Percentiles rank a stretch among this genome's conserved stretches.
phyloP scores from a whole-genome alignment of 768 basidiomycete genomes.

The Suillus subluteus region DNA sequence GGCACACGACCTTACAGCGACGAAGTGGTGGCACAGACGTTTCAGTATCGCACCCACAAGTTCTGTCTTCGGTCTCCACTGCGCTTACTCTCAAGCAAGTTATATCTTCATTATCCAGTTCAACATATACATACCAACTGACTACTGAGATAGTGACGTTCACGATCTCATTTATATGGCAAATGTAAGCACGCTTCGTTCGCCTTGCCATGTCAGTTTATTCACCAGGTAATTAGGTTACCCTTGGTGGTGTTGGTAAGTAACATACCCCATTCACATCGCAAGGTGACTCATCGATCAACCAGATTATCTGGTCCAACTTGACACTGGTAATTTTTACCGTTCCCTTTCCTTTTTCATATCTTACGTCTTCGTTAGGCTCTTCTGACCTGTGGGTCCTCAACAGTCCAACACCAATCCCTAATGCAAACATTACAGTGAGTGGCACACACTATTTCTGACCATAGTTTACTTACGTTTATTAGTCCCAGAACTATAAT shows the following conservation, averaged over 20 bases:
- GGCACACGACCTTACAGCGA: conserved; percentile 37
- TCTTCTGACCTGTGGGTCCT: conserved; percentile 75
- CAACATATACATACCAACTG: conserved; percentile 16
- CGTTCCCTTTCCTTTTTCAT: neutral
- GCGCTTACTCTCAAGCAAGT: conserved; percentile 29
- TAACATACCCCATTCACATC: conserved; percentile 13
- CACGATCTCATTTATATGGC: conserved; percentile 81
- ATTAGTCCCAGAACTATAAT: conserved; percentile 54
- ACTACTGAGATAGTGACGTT: conserved; percentile 53
- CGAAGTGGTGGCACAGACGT: conserved; percentile 38
- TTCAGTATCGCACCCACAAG: conserved; percentile 20
- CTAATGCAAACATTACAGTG: conserved; percentile 54
- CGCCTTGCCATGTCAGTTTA: neutral
- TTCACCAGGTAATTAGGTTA: conserved; percentile 48
- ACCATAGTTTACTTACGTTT: conserved; percentile 11
- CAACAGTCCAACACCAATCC: conserved; percentile 48
- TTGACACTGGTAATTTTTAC: conserved; percentile 69
- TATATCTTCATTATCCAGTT: neutral
- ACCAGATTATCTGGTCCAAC: conserved; percentile 71
- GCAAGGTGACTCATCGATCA: conserved; percentile 14
- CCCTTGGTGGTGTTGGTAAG: conserved; percentile 64
- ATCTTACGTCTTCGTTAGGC: neutral
- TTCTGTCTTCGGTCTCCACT: conserved; percentile 26
- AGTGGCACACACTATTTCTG: conserved; percentile 17
- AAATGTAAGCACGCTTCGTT: conserved; percentile 53